Evolutionary conservation across 352 stramenopile species (phyloP), one percentile per base, ranked within the genome.

Genomic region (Globisporangium carolinianum): DNA sequence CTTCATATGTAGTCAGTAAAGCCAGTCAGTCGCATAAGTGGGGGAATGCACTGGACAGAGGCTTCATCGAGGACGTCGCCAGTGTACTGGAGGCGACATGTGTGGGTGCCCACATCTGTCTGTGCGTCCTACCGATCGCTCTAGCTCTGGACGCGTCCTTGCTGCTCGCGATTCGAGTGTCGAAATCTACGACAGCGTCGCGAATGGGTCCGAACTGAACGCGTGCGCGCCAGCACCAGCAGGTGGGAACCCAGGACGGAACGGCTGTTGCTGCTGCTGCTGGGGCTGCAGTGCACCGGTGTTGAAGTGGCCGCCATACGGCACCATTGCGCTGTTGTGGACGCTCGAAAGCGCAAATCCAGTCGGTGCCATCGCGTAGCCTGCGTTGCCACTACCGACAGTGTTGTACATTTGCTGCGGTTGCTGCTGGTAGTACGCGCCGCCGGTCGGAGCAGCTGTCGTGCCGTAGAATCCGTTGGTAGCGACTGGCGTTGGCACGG

Each of bases 161-260:
- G 24, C 24, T 24, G 24, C 24, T 24, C 24, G 24, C 24, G 24
- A 24, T 24, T 24, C 24, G 24, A 24, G 24, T 24, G 24, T 24
- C 24, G 15, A 47, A 32, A 38, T 10, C 18, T 76, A 86, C 39
- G 72, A 87, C 11, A 87, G 76, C 17, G 76, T 87, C 7, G 76
- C 76, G 51, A 87, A 87, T 14, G 76, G 76, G 51, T 87, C 76
- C 57, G 69, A 59, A 37, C 54, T 73, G 63, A 58, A 67, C 35
- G 65, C 60, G 49, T 67, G 67, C 1, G 68, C 54, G 8, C 55
- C 53, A 15, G 66, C 54, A 8, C 55, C 53, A 15, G 66, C 62
- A 46, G 63, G 72, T 4, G 63, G 68, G 11, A 63, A 55, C 15
- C 47, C 63, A 11, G 62, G 59, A 63, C 77, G 79, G 57, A 84